Percentiles rank a stretch among this genome's conserved stretches.
These are phyloP conservation scores for Diaporthe destruens DNA, from an alignment of 2,329 filamentous ascomycete species.

Conservation along the genomic window DNA sequence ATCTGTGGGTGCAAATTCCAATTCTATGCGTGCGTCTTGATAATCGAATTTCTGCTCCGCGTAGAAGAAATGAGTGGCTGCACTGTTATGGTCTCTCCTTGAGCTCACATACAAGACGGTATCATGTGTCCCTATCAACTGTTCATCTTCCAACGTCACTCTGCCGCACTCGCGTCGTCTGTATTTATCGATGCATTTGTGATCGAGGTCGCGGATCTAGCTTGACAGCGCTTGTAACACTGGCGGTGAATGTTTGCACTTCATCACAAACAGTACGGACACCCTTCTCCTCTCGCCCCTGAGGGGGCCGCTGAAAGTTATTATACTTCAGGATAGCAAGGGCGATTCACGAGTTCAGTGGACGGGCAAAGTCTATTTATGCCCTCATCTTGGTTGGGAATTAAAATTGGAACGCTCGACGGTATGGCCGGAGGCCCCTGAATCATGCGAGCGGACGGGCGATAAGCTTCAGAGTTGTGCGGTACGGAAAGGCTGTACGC, in stretches of 20 bases:
- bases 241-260: no score
- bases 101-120: background rate
- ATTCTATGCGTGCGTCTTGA: background rate
- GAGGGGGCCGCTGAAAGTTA: background rate
- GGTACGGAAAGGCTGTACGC: no score
- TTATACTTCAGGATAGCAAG: background rate
- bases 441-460: background rate
- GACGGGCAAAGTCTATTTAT: background rate
- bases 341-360: background rate
- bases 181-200: background rate
- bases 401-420: constrained; percentile 15
- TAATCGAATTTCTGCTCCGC: background rate
- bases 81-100: background rate
- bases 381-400: background rate
- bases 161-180: background rate
- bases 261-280: no score
- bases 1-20: background rate
- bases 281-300: no score
- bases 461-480: background rate
- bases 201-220: background rate
- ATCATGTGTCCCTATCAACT: background rate
- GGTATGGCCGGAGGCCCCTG: background rate
- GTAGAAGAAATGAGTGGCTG: background rate
- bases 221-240: background rate
- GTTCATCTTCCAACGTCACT: background rate